Base-by-base conservation (phyloP, 148 eudicot genomes). In the Chenopodium formosanum region DNA sequence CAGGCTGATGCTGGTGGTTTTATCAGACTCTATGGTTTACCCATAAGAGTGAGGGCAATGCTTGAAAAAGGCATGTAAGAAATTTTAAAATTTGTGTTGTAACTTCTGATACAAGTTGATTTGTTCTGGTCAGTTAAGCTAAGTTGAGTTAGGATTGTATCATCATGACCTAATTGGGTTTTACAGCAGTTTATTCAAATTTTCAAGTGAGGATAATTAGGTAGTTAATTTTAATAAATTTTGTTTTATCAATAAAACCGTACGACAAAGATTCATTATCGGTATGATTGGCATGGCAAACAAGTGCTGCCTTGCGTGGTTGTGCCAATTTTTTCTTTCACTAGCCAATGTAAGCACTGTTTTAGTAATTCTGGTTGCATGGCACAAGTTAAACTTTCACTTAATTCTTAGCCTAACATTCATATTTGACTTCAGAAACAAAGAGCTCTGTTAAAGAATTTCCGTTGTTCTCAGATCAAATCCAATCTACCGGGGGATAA, bases 1-100 rank as follows among this genome's bases (percentile, higher is more conserved):
- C 98, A 93, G 65, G 98, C 98, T 0, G 97, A 94, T 89, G 98
- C 97, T 76, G 98, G 93, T 78, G 98, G 98, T 2, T 94, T 93
- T 80, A 94, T 93, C 44, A 82, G 88, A 87, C 94, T 94, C 9
- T 91, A 91, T 82, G 97, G 98, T 53, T 86, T 94, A 69, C 94
- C 97, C 1, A 91, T 88, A 80, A 87, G 93, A 81, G 94, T 93
- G 37, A 83, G 98, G 22, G 98, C 97, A n/a, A 94, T 94, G 97
- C 91, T 93, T 69, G 90, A 89, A 79, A 91, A 83, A 81, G 91
- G 89, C 65, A 53, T 80, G 78, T 84, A 40, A 78, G 14, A 62
- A 20, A 20, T 5, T 4, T 62, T 20, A 62, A 62, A 9, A 20
- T 10, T 7, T 79, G 69, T 71, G 16, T 16, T 56, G 34, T 62